Percentiles rank a stretch among this genome's conserved stretches.
These are phyloP conservation scores for Candolleomyces aberdarensis DNA, from an alignment of 768 basidiomycete species.

Conservation along the genomic window DNA sequence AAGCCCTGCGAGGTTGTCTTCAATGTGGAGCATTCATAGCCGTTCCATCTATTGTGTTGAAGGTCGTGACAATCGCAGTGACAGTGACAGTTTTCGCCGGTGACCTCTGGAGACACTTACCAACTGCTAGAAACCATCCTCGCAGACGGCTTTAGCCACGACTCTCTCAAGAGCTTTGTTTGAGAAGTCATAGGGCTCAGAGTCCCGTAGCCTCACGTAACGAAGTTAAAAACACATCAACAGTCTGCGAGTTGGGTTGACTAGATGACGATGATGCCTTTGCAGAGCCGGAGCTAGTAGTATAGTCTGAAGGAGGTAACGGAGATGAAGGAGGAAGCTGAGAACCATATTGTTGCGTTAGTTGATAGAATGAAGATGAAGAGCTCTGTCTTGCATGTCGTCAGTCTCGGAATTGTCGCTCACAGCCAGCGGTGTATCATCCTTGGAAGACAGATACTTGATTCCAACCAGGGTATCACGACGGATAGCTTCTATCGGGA, in stretches of 20 bases:
- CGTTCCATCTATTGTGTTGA: constrained; percentile 12
- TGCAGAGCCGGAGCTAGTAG: no score
- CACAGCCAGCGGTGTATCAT: constrained; percentile 1
- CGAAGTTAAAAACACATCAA: constrained; percentile 28
- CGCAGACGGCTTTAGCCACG: constrained; percentile 59
- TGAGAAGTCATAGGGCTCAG: constrained; percentile 57
- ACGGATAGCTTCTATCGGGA: constrained; percentile 80
- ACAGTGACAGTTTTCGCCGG: neutral
- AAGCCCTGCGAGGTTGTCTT: constrained; percentile 11
- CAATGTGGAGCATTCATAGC: constrained; percentile 7
- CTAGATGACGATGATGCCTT: neutral
- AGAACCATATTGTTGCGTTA: neutral
- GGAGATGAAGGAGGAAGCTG: neutral
- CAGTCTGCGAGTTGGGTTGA: neutral
- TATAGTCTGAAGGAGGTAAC: neutral
- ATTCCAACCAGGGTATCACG: constrained; percentile 72
- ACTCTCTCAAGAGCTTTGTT: constrained; percentile 50
- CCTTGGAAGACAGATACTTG: constrained; percentile 50
- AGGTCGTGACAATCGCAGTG: neutral
- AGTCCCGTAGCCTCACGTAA: constrained; percentile 44
- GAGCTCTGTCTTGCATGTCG: neutral
- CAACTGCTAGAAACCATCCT: constrained; percentile 76
- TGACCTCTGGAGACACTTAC: constrained; percentile 35
- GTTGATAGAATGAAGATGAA: neutral
- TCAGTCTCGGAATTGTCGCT: neutral